phyloP scores from a whole-genome alignment of 2,329 filamentous ascomycete genomes.

The Apiospora kogelbergensis region DNA sequence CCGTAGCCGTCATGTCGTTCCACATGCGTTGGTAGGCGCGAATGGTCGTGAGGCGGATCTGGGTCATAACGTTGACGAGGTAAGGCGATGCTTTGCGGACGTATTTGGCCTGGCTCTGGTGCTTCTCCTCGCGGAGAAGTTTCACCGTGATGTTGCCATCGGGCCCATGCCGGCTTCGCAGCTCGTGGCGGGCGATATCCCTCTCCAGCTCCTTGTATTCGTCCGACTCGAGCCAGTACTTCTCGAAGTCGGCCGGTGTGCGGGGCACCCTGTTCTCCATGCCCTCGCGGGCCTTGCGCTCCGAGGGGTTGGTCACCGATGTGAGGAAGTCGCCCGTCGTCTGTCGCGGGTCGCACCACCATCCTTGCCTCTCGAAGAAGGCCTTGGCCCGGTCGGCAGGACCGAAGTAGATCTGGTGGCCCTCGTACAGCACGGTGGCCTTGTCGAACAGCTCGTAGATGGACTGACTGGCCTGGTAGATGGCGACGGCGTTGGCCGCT shows the following conservation, averaged over 20 bases:
- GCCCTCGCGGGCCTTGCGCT: constrained; percentile 55
- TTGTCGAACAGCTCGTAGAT: constrained; percentile 78
- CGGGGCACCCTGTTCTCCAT: constrained; percentile 63
- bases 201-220: constrained; percentile 42
- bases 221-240: constrained; percentile 43
- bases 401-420: constrained; percentile 76
- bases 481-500: constrained; percentile 63
- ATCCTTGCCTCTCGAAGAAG: constrained; percentile 71
- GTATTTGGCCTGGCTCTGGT: constrained; percentile 51
- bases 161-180: constrained; percentile 43
- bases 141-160: constrained; percentile 35
- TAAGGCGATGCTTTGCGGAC: constrained; percentile 56
- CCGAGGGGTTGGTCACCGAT: constrained; percentile 63
- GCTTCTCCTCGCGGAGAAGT: constrained; percentile 46
- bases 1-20: constrained; percentile 50
- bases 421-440: constrained; percentile 72
- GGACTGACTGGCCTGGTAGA: constrained; percentile 70
- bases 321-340: constrained; percentile 71
- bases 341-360: constrained; percentile 64
- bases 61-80: constrained; percentile 55
- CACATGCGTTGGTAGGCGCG: constrained; percentile 52
- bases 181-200: constrained; percentile 43
- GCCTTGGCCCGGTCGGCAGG: constrained; percentile 55
- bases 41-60: constrained; percentile 50
- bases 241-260: constrained; percentile 68